Evolutionary conservation across 495 filamentous ascomycete species (phyloP), one percentile per base, ranked within the genome.

Genomic region (Aspergillus cavernicola): DNA sequence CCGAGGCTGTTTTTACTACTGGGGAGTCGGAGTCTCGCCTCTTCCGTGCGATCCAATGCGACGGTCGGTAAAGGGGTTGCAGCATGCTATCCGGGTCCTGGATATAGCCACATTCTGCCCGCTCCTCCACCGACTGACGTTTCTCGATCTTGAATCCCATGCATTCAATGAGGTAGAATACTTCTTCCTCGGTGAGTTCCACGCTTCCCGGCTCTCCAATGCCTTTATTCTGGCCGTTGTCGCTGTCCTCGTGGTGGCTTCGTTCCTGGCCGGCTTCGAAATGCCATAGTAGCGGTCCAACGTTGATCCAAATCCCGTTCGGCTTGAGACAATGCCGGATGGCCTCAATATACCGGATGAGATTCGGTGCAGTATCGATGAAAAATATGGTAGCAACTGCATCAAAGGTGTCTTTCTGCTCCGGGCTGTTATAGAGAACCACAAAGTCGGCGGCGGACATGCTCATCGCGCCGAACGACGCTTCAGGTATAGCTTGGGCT

Each of bases 331-430:
- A 92, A 61, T 88, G 79, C 23, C 73, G 71, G 47, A 97, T 85
- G 13, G 87, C 83, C 67, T 95, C 85, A 15, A 97, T 81, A 60
- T 97, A 97, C 9, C 84, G 80, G 48, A 97, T 85, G 22, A 97
- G 62, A 64, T 97, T 96, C 15, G 92, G 90, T 22, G 93, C 93
- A 4, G 93, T 98, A 66, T 98, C 95, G 26, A 98, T 86, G 74
- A 97, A 98, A 66, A 97, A 98, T 4, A 95, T 87, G 4, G 87
- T 88, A 1, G 86, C 82, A 2, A 98, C 90, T 1, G 85, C 91
- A 63, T 95, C 86, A 66, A 89, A 97, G 0, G 61, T 61, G 2
- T 77, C 80, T 23, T 68, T 67, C 41, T 88, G 78, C 15, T 75
- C 71, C 2, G 77, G 71, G 41, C 81, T 63, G 31, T 70, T 77